Conservation (phyloP, 2,329 filamentous ascomycete species). For the Colletotrichum cereale region DNA sequence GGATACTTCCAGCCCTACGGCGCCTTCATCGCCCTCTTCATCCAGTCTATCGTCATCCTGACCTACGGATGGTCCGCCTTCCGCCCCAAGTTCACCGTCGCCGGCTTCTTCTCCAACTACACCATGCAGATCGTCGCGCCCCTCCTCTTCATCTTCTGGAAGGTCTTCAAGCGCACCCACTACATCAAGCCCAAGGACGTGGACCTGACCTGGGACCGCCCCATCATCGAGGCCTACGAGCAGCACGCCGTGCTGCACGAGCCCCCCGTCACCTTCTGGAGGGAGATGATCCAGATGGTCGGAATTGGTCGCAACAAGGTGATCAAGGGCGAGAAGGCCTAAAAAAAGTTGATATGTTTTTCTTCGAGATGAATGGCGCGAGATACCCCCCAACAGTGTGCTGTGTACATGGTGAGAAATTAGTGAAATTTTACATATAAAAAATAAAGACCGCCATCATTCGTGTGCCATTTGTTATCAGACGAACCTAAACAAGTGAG, state of each 20-base stretch:
- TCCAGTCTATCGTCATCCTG: constrained; percentile 71
- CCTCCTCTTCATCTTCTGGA: constrained; percentile 68
- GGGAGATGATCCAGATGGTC: constrained; percentile 63
- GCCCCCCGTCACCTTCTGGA: constrained; percentile 66
- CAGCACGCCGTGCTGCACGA: constrained; percentile 45
- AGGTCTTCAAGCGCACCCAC: constrained; percentile 71
- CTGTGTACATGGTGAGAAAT: not conserved
- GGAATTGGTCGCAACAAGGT: constrained; percentile 50
- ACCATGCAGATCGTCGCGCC: constrained; percentile 73
- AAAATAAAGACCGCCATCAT: not conserved
- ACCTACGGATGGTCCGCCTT: constrained; percentile 75
- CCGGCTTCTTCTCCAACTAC: constrained; percentile 74
- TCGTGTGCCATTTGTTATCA: not conserved
- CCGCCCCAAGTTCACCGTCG: constrained; percentile 67
- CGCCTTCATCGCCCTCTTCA: constrained; percentile 66
- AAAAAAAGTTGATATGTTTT: not conserved
- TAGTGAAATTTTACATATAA: not conserved
- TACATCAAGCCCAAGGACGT: constrained; percentile 66
- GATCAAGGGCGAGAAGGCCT: constrained; percentile 41
- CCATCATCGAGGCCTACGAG: constrained; percentile 70
- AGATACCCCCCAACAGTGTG: constrained; percentile 26
- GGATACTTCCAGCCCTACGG: constrained; percentile 77
- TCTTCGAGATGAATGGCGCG: not conserved
- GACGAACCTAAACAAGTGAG: not conserved
- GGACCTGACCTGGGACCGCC: constrained; percentile 71